phyloP scores from a whole-genome alignment of 2,329 filamentous ascomycete species.

The Beauveria pseudobassiana region DNA sequence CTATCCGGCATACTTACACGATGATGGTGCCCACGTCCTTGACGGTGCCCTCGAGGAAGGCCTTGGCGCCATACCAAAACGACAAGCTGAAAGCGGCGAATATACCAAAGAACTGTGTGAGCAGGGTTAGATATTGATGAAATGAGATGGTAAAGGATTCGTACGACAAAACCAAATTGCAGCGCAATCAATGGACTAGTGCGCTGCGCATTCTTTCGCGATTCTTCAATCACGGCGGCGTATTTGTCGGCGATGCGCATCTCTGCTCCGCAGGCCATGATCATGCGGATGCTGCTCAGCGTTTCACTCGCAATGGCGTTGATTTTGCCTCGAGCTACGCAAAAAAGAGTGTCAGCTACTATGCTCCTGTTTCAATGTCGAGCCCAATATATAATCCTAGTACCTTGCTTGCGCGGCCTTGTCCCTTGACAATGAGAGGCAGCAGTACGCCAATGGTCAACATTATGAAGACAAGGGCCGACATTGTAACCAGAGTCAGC shows the following conservation, averaged over 20 bases:
- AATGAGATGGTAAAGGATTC: slow-evolving; percentile 11
- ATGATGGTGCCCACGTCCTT: slow-evolving; percentile 45
- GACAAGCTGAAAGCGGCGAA: slow-evolving; percentile 47
- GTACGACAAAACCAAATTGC: slow-evolving; percentile 44
- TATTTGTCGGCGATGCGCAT: slow-evolving; percentile 46
- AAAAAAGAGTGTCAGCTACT: slow-evolving; percentile 1
- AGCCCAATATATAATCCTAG: not conserved
- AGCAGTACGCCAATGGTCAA: slow-evolving; percentile 41
- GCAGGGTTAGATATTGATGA: not conserved
- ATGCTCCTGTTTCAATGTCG: not conserved
- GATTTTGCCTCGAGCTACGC: slow-evolving; percentile 43
- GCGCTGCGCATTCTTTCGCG: slow-evolving; percentile 39
- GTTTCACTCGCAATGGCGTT: slow-evolving; percentile 54
- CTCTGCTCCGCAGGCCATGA: slow-evolving; percentile 56
- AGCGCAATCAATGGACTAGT: slow-evolving; percentile 43
- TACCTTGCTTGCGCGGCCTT: slow-evolving; percentile 35
- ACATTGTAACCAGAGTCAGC: slow-evolving; percentile 51
- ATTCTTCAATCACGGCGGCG: slow-evolving; percentile 45
- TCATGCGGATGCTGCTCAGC: slow-evolving; percentile 52
- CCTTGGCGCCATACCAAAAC: slow-evolving; percentile 57
- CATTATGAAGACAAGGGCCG: slow-evolving; percentile 48
- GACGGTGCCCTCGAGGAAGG: slow-evolving; percentile 38
- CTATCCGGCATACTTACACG: slow-evolving; percentile 32
- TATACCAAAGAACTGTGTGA: slow-evolving; percentile 41
- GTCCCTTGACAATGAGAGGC: slow-evolving; percentile 49